Percentiles rank a stretch among this genome's conserved stretches.
phyloP scores from a whole-genome alignment of 768 basidiomycete species.

The Leucocoprinus leucothites region DNA sequence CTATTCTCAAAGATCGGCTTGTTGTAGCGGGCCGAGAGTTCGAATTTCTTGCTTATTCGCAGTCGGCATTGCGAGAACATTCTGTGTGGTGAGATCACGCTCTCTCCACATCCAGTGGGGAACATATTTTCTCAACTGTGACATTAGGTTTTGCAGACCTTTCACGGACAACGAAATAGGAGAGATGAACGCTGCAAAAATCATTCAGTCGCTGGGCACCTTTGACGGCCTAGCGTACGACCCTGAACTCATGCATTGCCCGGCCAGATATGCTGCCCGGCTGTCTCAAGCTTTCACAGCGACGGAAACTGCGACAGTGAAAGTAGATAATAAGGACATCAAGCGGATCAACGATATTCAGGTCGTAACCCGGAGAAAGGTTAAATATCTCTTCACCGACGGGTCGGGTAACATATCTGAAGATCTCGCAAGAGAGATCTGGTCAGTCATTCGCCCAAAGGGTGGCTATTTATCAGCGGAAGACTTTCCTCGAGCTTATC shows the following conservation, averaged over 20 bases:
- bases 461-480: slow-evolving; percentile 17
- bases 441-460: slow-evolving; percentile 31
- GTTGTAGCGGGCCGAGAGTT: slow-evolving; percentile 51
- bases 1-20: slow-evolving; percentile 41
- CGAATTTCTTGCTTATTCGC: slow-evolving; percentile 67
- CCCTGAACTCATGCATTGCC: slow-evolving; percentile 45
- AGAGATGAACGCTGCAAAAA: slow-evolving; percentile 36
- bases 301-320: slow-evolving; percentile 50
- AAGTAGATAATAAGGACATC: slow-evolving; percentile 38
- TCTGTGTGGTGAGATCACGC: slow-evolving; percentile 42
- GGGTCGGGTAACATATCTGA: slow-evolving; percentile 63
- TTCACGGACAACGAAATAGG: slow-evolving; percentile 35
- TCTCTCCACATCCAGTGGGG: background rate
- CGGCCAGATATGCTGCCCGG: slow-evolving; percentile 67
- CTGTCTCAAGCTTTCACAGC: slow-evolving; percentile 73
- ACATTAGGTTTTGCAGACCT: slow-evolving; percentile 60
- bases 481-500: slow-evolving; percentile 46
- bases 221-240: slow-evolving; percentile 48
- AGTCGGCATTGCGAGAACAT: slow-evolving; percentile 65
- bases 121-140: background rate
- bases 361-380: slow-evolving; percentile 14
- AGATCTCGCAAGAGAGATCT: slow-evolving; percentile 50
- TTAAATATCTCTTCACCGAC: slow-evolving; percentile 57
- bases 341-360: slow-evolving; percentile 31
- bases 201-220: slow-evolving; percentile 52